Evolutionary conservation across 2,329 filamentous ascomycete genomes (phyloP), one percentile per base, ranked within the genome.

Genomic region (Alternaria angustiovoidea): DNA sequence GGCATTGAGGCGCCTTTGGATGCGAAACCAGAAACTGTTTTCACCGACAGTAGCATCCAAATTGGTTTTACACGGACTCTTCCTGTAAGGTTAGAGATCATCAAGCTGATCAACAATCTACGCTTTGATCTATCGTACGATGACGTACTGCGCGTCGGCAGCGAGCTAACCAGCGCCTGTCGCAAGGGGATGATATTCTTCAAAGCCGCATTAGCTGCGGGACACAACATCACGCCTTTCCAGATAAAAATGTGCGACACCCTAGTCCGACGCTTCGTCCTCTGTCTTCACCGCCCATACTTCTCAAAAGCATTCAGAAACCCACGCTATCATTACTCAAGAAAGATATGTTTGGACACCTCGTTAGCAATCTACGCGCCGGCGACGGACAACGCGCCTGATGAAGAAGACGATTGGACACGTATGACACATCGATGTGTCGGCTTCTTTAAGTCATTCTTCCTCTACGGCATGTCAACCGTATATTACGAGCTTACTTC

Each of bases 211-310:
- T 43, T 72, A 26, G 42, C 41, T 7, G 43, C 62, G 16, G 41
- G 59, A 12, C 36, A 52, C 9, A 53, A 49, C 4, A 60, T 63
- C 20, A 66, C 64, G 11, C 61, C 63, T 14, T 84, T 49, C 14
- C 80, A 82, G n/a, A 73, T 79, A 2, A 86, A 86, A 58, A 68
- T 87, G 5, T 73, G 86, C 26, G 82, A 87, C 49, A 82, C 84
- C 41, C 75, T 85, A 0, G 77, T 85, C 4, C 83, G 84, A 5
- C 84, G 87, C 14, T 88, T 87, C 66, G 66, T 88, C 2, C 80
- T 88, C 14, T 79, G 82, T 1, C 75, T 89, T 0, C 86, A 89
- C 62, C 81, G 80, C 7, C 77, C 82, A 0, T 87, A 83, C 67
- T 80, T 80, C 38, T 71, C 71, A 38, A 74, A 79, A 59, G 80